Evolutionary conservation across 768 basidiomycete genomes (phyloP).

Genomic region (Floccularia luteovirens): DNA sequence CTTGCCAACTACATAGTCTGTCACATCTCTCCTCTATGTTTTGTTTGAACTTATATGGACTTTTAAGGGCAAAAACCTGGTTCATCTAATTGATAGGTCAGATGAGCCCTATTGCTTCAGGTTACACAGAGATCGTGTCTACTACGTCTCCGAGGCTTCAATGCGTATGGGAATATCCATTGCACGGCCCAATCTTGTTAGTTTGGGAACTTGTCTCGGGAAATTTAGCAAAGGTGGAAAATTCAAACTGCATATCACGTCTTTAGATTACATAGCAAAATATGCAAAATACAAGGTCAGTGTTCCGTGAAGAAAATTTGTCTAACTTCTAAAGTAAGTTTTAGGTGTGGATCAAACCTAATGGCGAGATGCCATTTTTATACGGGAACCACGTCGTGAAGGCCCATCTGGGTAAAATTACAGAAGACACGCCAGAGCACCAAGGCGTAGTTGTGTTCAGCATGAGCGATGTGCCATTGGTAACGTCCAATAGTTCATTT

Average conservation of each 20-base stretch:
- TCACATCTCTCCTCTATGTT: conserved; percentile 7
- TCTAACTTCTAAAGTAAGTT: conserved; percentile 2
- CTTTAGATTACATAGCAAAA: conserved; percentile 88
- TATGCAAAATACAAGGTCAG: conserved; percentile 96
- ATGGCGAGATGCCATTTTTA: conserved; percentile 98
- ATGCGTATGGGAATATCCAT: conserved; percentile 92
- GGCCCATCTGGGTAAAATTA: conserved; percentile 97
- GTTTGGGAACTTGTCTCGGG: conserved; percentile 93
- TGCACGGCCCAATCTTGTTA: conserved; percentile 86
- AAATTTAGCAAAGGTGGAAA: conserved; percentile 97
- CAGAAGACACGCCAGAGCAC: conserved; percentile 98
- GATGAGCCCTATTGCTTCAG: conserved; percentile 97
- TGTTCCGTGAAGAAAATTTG: background rate
- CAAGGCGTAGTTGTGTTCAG: conserved; percentile 96
- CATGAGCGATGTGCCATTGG: conserved; percentile 92
- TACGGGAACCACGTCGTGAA: conserved; percentile 99
- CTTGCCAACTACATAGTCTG: conserved; percentile 94
- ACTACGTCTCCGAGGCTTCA: conserved; percentile 91
- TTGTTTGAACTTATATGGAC: background rate
- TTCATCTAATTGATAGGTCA: conserved; percentile 89
- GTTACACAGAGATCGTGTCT: conserved; percentile 90
- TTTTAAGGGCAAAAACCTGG: conserved; percentile 88
- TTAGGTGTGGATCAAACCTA: conserved; percentile 98
- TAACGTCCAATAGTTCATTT: conserved; percentile 25
- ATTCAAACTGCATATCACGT: conserved; percentile 94